These are phyloP conservation scores for Spathaspora arborariae DNA, from an alignment of 805 yeast species.

Conservation along the genomic window DNA sequence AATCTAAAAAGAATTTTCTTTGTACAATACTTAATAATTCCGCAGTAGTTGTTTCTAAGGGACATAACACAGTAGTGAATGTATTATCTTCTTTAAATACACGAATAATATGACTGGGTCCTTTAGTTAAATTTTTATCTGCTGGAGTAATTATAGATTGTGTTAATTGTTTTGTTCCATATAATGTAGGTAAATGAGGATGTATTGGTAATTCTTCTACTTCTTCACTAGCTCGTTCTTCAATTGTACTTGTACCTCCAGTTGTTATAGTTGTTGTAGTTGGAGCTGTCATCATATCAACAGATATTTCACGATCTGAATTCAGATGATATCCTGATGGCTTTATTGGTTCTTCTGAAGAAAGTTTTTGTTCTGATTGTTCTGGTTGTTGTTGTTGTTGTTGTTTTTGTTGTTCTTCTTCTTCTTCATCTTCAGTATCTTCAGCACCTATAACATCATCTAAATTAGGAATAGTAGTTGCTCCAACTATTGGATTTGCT, in stretches of 20 bases:
- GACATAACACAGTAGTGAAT: constrained; percentile 77
- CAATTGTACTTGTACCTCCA: background rate
- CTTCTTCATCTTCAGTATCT: constrained; percentile 4
- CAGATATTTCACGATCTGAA: background rate
- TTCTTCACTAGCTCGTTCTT: background rate
- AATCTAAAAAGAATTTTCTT: constrained; percentile 71
- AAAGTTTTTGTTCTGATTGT: background rate
- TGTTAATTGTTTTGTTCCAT: constrained; percentile 24
- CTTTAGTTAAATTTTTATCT: constrained; percentile 14
- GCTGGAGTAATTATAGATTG: constrained; percentile 13
- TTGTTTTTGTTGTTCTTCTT: background rate
- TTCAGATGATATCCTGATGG: background rate
- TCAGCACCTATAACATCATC: background rate
- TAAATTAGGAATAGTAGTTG: background rate
- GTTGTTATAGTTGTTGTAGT: constrained; percentile 2
- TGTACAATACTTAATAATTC: constrained; percentile 70
- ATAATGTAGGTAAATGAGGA: constrained; percentile 27
- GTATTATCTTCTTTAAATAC: constrained; percentile 82
- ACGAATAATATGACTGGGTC: constrained; percentile 52
- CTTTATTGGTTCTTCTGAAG: background rate
- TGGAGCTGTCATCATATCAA: background rate
- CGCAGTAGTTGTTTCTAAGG: constrained; percentile 70
- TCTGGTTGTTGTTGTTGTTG: background rate
- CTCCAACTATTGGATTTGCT: background rate
- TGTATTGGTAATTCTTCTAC: background rate